Conservation (phyloP, 2,329 filamentous ascomycete species). For the Albifimbria verrucaria region DNA sequence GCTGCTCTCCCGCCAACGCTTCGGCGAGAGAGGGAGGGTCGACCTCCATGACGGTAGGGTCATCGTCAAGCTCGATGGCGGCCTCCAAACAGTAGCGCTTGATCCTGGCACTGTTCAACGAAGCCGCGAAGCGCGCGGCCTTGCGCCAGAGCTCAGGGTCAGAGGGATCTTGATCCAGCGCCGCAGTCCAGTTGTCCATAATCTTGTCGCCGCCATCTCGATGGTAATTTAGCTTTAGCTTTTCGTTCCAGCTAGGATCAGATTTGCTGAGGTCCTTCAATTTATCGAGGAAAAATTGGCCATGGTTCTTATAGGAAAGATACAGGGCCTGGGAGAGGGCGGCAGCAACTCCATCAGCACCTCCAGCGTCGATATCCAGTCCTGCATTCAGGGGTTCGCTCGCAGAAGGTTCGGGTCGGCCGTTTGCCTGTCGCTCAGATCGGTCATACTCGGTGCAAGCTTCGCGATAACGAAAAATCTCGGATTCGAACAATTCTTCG, state of each 20-base stretch:
- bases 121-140: constrained; percentile 54
- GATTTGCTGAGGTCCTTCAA: constrained; percentile 30
- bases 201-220: constrained; percentile 39
- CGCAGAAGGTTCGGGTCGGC: constrained; percentile 34
- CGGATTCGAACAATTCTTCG: constrained; percentile 78
- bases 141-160: constrained; percentile 65
- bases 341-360: constrained; percentile 71
- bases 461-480: constrained; percentile 91
- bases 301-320: constrained; percentile 92
- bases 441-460: constrained; percentile 80
- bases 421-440: constrained; percentile 54
- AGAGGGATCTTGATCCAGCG: constrained; percentile 62
- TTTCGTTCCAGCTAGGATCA: constrained; percentile 48
- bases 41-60: constrained; percentile 59
- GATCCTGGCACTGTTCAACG: constrained; percentile 54
- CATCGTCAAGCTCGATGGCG: constrained; percentile 64
- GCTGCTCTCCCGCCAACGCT: constrained; percentile 58
- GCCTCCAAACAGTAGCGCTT: constrained; percentile 63
- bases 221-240: constrained; percentile 22
- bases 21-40: constrained; percentile 62
- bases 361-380: constrained; percentile 55
- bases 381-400: constrained; percentile 47
- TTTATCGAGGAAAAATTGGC: constrained; percentile 81
- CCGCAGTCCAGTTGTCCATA: constrained; percentile 54
- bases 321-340: constrained; percentile 87